phyloP scores from a whole-genome alignment of 2,329 filamentous ascomycete genomes.

The Exophiala dermatitidis region DNA sequence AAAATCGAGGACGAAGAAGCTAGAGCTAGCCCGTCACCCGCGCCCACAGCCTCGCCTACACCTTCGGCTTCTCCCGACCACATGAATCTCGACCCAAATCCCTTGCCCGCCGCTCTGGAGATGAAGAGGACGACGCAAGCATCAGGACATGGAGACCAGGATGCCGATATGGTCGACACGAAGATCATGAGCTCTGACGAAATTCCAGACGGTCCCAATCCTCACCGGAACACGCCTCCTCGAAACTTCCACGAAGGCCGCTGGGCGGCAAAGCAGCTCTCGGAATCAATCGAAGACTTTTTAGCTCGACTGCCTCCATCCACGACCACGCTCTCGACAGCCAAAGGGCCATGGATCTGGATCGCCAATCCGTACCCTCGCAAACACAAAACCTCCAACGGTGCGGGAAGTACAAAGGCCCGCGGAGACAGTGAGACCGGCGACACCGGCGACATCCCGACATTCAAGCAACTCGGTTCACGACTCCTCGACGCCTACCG shows the following conservation, averaged over 20 bases:
- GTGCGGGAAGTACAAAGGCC: too few species aligned
- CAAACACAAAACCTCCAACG: slow-evolving; percentile 1
- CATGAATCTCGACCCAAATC: not conserved
- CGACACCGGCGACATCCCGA: slow-evolving; percentile 38
- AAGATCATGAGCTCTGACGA: not conserved
- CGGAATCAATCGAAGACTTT: slow-evolving; percentile 59
- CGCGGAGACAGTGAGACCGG: too few species aligned
- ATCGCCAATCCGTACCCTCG: slow-evolving; percentile 55
- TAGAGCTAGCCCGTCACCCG: not conserved
- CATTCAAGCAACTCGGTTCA: slow-evolving; percentile 49
- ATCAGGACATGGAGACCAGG: not conserved
- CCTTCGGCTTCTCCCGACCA: not conserved
- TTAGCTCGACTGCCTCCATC: slow-evolving; percentile 60
- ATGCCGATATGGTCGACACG: slow-evolving; percentile 3
- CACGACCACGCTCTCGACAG: slow-evolving; percentile 44
- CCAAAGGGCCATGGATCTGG: slow-evolving; percentile 61
- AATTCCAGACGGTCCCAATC: not conserved
- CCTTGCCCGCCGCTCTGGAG: not conserved
- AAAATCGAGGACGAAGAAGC: not conserved
- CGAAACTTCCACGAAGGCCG: slow-evolving; percentile 56
- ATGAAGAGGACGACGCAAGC: too few species aligned
- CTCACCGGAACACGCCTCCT: slow-evolving; percentile 25
- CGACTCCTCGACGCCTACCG: slow-evolving; percentile 49
- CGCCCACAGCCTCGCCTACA: not conserved
- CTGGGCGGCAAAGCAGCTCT: slow-evolving; percentile 52